Base-by-base conservation (phyloP, 306 rosid species). In the Fagus crenata region DNA sequence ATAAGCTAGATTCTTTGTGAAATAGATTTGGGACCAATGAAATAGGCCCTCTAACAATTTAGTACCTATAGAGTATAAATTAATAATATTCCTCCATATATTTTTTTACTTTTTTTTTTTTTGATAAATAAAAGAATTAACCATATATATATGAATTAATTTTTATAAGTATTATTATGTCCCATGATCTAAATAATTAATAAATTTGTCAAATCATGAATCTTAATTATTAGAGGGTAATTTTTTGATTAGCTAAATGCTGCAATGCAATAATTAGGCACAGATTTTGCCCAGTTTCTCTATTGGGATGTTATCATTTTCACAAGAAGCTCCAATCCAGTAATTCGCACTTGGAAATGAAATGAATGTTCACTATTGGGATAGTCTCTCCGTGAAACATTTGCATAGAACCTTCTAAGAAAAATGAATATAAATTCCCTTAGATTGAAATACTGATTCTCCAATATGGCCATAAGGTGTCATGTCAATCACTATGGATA, bases 11-110 rank as follows among this genome's bases (percentile, higher is more conserved):
- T 59, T 59, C 65, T 59, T 8, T 31, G 65, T 7, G 36, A 54
- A n/a, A 31, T 31, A 59, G 65, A 28, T 59, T 59, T 4, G 65
- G 17, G 65, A 59, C 65, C 65, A 59, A 59, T 59, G n/a, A 67
- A 36, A 17, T 6, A 39, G 32, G 32, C 32, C 15, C 42, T 65
- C 49, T 65, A 37, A 6, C 37, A 17, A 39, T 37, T 17, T 17
- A 36, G 31, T 6, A 6, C 7, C 49, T 39, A 17, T 51, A 22
- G 28, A 22, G 28, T 22, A 22, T 39, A 65, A 17, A 37, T 65
- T 39, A 39, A 17, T 39, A 65, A 39, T 28, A 8, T 22, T 22
- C 33, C 37, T 9, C 3, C 22, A 18, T 58, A 0, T 28, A 4
- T 22, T 9, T 28, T 58, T 58, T 53, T 53, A 1, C 6, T 15